A percentile compares a stretch with the other conserved stretches of the same genome.
Evolutionary conservation across 345 rosid species (phyloP).

Genomic region (Geranium rotundifolium): DNA sequence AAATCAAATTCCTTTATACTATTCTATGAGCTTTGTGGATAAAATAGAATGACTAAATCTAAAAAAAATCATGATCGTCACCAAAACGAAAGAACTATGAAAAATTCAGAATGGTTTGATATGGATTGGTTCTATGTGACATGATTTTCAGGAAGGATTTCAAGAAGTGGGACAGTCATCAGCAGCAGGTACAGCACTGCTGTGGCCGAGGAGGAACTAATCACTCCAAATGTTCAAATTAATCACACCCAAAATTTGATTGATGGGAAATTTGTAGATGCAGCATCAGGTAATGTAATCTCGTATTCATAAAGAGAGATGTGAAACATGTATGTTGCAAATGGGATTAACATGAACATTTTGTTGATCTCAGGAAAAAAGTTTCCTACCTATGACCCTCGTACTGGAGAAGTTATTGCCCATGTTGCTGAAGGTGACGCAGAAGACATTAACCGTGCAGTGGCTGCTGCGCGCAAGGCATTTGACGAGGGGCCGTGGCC

Average conservation of each 20-base stretch:
- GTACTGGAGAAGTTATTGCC: slow-evolving; percentile 57
- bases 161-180: slow-evolving; percentile 19
- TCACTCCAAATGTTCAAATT: slow-evolving; percentile 57
- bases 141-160: slow-evolving; percentile 28
- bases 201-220: slow-evolving; percentile 50
- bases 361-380: slow-evolving; percentile 35
- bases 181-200: slow-evolving; percentile 42
- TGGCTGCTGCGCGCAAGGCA: slow-evolving; percentile 62
- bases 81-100: no score
- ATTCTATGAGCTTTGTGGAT: no score
- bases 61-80: no score
- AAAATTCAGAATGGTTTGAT: not conserved
- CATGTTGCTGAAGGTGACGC: slow-evolving; percentile 62
- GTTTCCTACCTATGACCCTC: slow-evolving; percentile 56
- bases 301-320: not conserved
- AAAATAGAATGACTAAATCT: no score
- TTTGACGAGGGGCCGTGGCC: slow-evolving; percentile 84
- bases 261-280: slow-evolving; percentile 71
- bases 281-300: slow-evolving; percentile 59
- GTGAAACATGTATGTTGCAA: not conserved
- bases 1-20: no score
- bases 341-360: not conserved
- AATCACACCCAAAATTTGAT: slow-evolving; percentile 59
- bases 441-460: slow-evolving; percentile 56
- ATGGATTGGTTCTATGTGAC: not conserved